A percentile compares a stretch with the other conserved stretches of the same genome.
phyloP scores from a whole-genome alignment of 2,329 filamentous ascomycete genomes.

The Talaromyces sp. region DNA sequence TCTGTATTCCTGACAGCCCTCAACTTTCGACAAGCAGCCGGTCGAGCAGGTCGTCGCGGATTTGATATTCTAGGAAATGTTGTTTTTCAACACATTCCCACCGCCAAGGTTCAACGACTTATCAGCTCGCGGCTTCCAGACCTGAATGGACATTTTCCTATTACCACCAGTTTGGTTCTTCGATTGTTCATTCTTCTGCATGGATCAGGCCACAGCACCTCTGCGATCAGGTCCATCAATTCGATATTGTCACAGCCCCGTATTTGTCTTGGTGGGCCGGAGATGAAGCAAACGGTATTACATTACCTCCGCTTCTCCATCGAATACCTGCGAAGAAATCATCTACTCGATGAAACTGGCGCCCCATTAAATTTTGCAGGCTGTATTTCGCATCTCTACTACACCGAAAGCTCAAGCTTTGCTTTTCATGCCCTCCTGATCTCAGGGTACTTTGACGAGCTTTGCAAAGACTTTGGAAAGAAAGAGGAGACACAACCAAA shows the following conservation, averaged over 20 bases:
- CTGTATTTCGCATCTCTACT: conserved; percentile 69
- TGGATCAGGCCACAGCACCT: conserved; percentile 61
- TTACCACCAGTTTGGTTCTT: conserved; percentile 69
- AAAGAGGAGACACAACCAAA: conserved; percentile 41
- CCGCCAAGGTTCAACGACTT: conserved; percentile 62
- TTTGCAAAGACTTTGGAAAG: conserved; percentile 56
- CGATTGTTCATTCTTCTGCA: conserved; percentile 65
- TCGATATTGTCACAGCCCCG: conserved; percentile 67
- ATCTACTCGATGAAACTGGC: conserved; percentile 60
- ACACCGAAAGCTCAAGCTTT: conserved; percentile 70
- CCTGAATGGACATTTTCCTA: conserved; percentile 72
- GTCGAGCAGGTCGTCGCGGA: conserved; percentile 73
- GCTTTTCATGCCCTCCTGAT: conserved; percentile 72
- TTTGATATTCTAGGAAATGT: conserved; percentile 80
- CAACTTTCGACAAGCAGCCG: conserved; percentile 72
- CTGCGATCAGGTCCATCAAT: conserved; percentile 60
- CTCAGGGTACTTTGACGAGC: conserved; percentile 64
- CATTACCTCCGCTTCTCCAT: conserved; percentile 79
- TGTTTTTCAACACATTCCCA: conserved; percentile 65
- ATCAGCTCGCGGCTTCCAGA: conserved; percentile 71
- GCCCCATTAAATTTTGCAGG: conserved; percentile 69
- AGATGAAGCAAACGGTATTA: conserved; percentile 65
- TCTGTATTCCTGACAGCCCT: conserved; percentile 69
- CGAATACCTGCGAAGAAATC: conserved; percentile 69
- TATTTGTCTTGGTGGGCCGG: conserved; percentile 66